Evolutionary conservation across 768 basidiomycete species (phyloP).

Genomic region (Phylloporus arenicola): DNA sequence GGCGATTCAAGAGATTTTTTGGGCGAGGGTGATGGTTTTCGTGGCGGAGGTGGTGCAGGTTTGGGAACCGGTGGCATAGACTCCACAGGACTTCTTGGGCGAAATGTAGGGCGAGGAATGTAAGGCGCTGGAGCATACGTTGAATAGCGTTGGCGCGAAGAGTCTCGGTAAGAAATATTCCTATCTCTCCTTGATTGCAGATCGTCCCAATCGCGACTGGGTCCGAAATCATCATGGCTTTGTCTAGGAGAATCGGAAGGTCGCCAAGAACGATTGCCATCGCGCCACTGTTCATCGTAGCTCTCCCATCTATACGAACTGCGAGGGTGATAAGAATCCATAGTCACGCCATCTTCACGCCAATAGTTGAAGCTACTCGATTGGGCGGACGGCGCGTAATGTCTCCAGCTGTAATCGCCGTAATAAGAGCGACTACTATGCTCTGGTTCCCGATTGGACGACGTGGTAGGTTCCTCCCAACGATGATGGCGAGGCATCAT

Average conservation of each 20-base stretch:
- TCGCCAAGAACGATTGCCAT: constrained; percentile 8
- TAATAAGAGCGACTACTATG: background rate
- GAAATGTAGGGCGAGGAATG: constrained; percentile 5
- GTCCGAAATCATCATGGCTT: constrained; percentile 2
- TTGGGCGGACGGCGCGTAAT: constrained; percentile 5
- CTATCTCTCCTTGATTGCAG: constrained; percentile 5
- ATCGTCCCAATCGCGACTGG: constrained; percentile 5
- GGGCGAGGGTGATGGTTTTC: constrained; percentile 2
- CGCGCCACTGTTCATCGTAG: constrained; percentile 9
- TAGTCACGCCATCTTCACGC: constrained; percentile 13
- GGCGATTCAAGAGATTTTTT: background rate
- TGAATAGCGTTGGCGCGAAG: constrained; percentile 10
- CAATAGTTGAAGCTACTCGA: constrained; percentile 20
- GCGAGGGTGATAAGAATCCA: constrained; percentile 3
- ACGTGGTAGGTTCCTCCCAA: constrained; percentile 7
- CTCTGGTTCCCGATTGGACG: constrained; percentile 1
- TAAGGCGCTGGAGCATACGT: constrained; percentile 7
- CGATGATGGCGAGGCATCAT: constrained; percentile 15
- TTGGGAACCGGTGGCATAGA: background rate
- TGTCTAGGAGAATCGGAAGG: constrained; percentile 10
- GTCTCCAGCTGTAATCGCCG: constrained; percentile 8
- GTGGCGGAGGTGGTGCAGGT: constrained; percentile 1
- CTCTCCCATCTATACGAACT: constrained; percentile 5
- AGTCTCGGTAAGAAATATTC: background rate
- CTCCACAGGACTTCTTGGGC: constrained; percentile 6